Percentiles rank a stretch among this genome's conserved stretches.
These are phyloP conservation scores for Acacia melanoxylon DNA, from an alignment of 306 rosid genomes.

Conservation along the genomic window DNA sequence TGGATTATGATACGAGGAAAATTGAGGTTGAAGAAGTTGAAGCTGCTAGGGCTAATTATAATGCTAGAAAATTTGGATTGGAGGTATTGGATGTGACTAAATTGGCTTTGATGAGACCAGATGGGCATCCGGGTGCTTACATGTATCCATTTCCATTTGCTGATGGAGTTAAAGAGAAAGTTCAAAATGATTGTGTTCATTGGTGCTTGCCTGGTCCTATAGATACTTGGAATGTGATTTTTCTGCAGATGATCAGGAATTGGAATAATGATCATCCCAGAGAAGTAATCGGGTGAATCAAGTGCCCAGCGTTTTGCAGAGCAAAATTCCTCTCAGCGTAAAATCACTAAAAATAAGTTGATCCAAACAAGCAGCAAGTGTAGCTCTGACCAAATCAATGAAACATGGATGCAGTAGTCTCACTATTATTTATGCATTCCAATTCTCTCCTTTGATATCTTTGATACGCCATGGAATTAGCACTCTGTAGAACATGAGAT, in stretches of 20 bases:
- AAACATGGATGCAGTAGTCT: too few relatives aligned
- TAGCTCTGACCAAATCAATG: too few relatives aligned
- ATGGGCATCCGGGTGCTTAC: slow-evolving; percentile 92
- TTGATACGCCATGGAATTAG: too few relatives aligned
- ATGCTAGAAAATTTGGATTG: slow-evolving; percentile 34
- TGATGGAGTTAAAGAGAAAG: slow-evolving; percentile 56
- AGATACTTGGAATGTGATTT: slow-evolving; percentile 90
- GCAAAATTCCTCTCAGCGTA: too few relatives aligned
- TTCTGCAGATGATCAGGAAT: slow-evolving; percentile 29
- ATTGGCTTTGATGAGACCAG: slow-evolving; percentile 73
- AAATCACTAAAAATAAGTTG: too few relatives aligned
- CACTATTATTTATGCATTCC: too few relatives aligned
- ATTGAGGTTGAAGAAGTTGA: slow-evolving; percentile 74
- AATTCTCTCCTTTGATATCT: background rate
- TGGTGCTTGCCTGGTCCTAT: slow-evolving; percentile 96
- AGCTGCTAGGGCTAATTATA: slow-evolving; percentile 49
- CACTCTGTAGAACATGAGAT: background rate
- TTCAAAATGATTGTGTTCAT: slow-evolving; percentile 92
- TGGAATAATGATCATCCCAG: background rate
- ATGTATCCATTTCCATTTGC: slow-evolving; percentile 82
- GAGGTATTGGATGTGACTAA: slow-evolving; percentile 77
- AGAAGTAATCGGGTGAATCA: background rate
- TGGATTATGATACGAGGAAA: slow-evolving; percentile 78
- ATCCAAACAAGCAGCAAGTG: too few relatives aligned
- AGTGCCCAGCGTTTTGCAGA: background rate